phyloP scores from a whole-genome alignment of 2,329 filamentous ascomycete species.

The Fusarium sp. region DNA sequence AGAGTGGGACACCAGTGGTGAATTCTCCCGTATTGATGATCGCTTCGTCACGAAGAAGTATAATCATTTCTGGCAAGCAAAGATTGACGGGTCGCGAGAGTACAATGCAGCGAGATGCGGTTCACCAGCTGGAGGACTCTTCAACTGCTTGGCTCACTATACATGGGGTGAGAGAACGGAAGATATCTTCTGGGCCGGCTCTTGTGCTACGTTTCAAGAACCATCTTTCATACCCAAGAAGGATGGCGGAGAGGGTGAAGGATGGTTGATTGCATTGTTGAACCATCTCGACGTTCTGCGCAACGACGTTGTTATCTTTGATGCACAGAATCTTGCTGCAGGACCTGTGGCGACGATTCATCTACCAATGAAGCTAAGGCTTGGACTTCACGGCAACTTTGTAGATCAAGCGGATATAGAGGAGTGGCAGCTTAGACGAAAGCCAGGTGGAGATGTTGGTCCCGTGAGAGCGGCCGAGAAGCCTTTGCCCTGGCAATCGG shows the following conservation, averaged over 20 bases:
- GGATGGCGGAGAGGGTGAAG: background rate
- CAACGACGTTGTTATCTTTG: slow-evolving; percentile 15
- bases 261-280: background rate
- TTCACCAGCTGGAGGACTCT: background rate
- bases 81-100: background rate
- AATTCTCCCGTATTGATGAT: slow-evolving; percentile 18
- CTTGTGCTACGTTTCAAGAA: slow-evolving; percentile 8
- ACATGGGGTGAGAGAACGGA: slow-evolving; percentile 5
- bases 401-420: slow-evolving; percentile 15
- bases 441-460: background rate
- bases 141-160: slow-evolving; percentile 14
- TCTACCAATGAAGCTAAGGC: background rate
- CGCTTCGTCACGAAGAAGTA: slow-evolving; percentile 10
- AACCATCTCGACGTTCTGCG: slow-evolving; percentile 14
- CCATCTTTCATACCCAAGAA: slow-evolving; percentile 8
- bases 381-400: slow-evolving; percentile 23
- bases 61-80: slow-evolving; percentile 16
- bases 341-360: slow-evolving; percentile 3
- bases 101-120: background rate
- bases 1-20: background rate
- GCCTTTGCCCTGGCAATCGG: background rate
- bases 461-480: background rate
- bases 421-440: background rate
- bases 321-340: background rate
- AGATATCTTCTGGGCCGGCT: background rate